Percentiles rank a stretch among this genome's conserved stretches.
phyloP scores from a whole-genome alignment of 352 stramenopile species.

The Phytophthora podocarpi region DNA sequence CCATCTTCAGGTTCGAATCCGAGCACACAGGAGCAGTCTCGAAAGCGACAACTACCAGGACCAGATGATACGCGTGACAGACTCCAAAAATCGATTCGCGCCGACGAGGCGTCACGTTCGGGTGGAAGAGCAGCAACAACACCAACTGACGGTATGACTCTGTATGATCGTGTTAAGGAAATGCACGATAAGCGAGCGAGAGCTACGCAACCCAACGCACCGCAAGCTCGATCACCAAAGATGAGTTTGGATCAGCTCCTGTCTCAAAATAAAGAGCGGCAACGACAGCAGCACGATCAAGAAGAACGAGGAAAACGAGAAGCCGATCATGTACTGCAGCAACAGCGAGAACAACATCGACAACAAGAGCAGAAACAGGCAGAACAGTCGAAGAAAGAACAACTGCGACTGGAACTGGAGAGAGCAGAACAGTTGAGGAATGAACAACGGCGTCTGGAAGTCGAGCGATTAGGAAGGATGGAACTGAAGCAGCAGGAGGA shows the following conservation, averaged over 20 bases:
- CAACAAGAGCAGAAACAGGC: slow-evolving; percentile 11
- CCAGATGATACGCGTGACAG: slow-evolving; percentile 15
- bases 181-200: slow-evolving; percentile 47
- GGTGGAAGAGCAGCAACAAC: slow-evolving; percentile 1
- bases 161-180: slow-evolving; percentile 52
- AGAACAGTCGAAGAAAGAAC: slow-evolving; percentile 15
- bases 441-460: slow-evolving; percentile 7
- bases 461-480: not conserved
- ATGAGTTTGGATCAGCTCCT: slow-evolving; percentile 18
- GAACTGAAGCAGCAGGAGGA: slow-evolving; percentile 8
- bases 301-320: slow-evolving; percentile 6
- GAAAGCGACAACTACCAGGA: slow-evolving; percentile 37
- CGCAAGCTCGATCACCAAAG: slow-evolving; percentile 18
- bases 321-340: slow-evolving; percentile 7
- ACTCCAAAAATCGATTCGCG: slow-evolving; percentile 19
- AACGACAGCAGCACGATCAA: slow-evolving; percentile 9
- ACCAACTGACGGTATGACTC: slow-evolving; percentile 36
- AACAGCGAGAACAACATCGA: slow-evolving; percentile 9
- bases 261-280: slow-evolving; percentile 11
- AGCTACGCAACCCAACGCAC: slow-evolving; percentile 6
- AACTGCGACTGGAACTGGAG: slow-evolving; percentile 14
- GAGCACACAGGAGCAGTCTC: slow-evolving; percentile 19
- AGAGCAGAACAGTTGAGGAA: not conserved
- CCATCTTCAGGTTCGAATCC: not conserved
- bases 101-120: not conserved